Evolutionary conservation across 148 eudicot genomes (phyloP).

Genomic region (Camellia granthamiana): DNA sequence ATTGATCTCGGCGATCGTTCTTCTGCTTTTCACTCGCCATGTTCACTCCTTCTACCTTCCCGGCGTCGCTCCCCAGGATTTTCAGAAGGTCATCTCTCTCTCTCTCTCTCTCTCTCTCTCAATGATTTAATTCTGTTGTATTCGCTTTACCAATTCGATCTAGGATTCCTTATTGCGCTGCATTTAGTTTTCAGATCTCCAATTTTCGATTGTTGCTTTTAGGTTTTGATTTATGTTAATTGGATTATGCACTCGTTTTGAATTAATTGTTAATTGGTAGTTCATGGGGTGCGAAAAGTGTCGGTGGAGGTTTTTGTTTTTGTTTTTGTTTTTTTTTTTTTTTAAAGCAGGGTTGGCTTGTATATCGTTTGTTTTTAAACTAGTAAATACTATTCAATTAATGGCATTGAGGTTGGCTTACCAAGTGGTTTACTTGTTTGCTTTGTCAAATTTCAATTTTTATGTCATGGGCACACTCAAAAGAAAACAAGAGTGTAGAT

Average conservation of each 20-base stretch:
- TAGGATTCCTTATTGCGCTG: neutral
- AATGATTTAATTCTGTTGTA: neutral
- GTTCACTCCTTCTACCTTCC: conserved; percentile 18
- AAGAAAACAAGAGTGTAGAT: too few relatives aligned
- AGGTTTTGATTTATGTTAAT: neutral
- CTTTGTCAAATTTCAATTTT: neutral
- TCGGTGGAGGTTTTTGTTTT: neutral
- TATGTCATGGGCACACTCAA: neutral
- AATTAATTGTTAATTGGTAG: neutral
- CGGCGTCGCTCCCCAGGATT: conserved; percentile 21
- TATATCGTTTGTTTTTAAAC: neutral
- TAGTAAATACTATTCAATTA: neutral
- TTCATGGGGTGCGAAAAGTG: neutral
- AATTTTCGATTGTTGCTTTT: neutral
- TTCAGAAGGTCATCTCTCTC: conserved; percentile 8
- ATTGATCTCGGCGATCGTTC: neutral
- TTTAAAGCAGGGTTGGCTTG: neutral
- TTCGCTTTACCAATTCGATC: neutral
- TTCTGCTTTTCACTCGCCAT: neutral
- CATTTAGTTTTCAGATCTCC: neutral
- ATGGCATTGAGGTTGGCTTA: neutral
- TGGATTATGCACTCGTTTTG: neutral
- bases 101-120: neutral
- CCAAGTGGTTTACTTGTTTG: neutral
- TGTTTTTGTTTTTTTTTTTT: too few relatives aligned